A percentile compares a stretch with the other conserved stretches of the same genome.
Conservation (phyloP, 2,329 filamentous ascomycete genomes). For the Phyllosticta citrichinensis region DNA sequence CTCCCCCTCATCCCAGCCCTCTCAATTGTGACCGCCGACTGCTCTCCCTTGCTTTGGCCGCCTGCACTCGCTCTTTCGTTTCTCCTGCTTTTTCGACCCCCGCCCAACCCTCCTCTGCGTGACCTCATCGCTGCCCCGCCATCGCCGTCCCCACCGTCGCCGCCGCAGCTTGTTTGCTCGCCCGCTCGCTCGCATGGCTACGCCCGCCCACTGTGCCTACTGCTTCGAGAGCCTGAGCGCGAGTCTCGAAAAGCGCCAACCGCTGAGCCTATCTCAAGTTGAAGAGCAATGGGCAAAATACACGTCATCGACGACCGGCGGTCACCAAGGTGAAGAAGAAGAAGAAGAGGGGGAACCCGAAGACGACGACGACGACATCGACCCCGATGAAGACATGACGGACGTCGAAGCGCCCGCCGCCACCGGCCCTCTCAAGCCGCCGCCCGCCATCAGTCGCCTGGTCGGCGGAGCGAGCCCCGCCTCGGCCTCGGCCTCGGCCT, state of each 20-base stretch:
- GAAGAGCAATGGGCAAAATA: conserved; percentile 57
- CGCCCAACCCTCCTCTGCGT: background rate
- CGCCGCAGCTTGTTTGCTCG: background rate
- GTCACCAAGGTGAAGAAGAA: conserved; percentile 19
- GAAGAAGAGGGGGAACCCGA: conserved; percentile 24
- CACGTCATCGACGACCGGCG: conserved; percentile 22
- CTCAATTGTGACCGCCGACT: background rate
- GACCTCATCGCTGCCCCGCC: background rate
- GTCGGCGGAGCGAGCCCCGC: conserved; percentile 30
- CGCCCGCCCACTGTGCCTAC: conserved; percentile 74
- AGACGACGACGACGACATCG: conserved; percentile 22
- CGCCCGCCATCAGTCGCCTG: conserved; percentile 36
- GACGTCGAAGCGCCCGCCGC: conserved; percentile 12
- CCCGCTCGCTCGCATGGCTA: conserved; percentile 54
- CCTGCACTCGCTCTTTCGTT: background rate
- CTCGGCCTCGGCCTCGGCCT: conserved; percentile 30
- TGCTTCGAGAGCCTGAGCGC: conserved; percentile 85
- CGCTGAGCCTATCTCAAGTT: conserved; percentile 58
- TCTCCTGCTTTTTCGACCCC: background rate
- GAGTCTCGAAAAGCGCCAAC: conserved; percentile 58
- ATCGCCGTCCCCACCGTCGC: background rate
- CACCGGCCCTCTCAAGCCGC: conserved; percentile 17
- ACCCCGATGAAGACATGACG: conserved; percentile 22
- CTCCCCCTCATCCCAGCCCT: background rate
- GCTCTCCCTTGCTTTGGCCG: background rate